A percentile compares a stretch with the other conserved stretches of the same genome.
phyloP scores from a whole-genome alignment of 1,284 basidiomycete species.

The Tranzscheliella williamsii region DNA sequence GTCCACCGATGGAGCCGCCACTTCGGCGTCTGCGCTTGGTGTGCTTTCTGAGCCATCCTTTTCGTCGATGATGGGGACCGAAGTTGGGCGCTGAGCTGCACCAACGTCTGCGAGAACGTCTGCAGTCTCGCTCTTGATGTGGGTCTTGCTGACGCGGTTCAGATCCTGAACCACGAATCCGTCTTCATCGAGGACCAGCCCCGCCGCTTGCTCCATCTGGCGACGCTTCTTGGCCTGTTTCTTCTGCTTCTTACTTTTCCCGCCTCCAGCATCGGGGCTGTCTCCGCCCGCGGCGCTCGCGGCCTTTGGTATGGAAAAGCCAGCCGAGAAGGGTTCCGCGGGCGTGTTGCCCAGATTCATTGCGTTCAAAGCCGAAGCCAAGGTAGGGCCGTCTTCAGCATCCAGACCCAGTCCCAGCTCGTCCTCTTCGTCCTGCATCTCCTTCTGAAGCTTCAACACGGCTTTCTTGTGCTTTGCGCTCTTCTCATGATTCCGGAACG shows the following conservation, averaged over 20 bases:
- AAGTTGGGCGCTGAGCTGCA: too few relatives aligned
- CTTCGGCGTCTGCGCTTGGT: neutral
- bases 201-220: conserved; percentile 36
- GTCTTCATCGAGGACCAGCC: conserved; percentile 21
- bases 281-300: neutral
- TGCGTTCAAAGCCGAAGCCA: conserved; percentile 23
- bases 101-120: too few relatives aligned
- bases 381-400: conserved; percentile 17
- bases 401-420: conserved; percentile 65
- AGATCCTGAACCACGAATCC: conserved; percentile 38
- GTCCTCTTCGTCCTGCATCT: conserved; percentile 78
- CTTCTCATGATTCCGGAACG: conserved; percentile 94
- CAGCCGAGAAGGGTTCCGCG: conserved; percentile 13
- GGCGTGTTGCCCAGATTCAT: conserved; percentile 12
- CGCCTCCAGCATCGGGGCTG: conserved; percentile 1
- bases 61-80: neutral
- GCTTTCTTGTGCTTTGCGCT: conserved; percentile 88
- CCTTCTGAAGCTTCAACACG: conserved; percentile 66
- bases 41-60: neutral
- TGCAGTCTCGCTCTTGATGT: neutral
- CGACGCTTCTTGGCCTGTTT: conserved; percentile 43
- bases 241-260: conserved; percentile 50
- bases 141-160: conserved; percentile 6
- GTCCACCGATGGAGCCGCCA: neutral
- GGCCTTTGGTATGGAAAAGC: conserved; percentile 31